phyloP scores from a whole-genome alignment of 495 filamentous ascomycete genomes.

The Aspergillus diversus region DNA sequence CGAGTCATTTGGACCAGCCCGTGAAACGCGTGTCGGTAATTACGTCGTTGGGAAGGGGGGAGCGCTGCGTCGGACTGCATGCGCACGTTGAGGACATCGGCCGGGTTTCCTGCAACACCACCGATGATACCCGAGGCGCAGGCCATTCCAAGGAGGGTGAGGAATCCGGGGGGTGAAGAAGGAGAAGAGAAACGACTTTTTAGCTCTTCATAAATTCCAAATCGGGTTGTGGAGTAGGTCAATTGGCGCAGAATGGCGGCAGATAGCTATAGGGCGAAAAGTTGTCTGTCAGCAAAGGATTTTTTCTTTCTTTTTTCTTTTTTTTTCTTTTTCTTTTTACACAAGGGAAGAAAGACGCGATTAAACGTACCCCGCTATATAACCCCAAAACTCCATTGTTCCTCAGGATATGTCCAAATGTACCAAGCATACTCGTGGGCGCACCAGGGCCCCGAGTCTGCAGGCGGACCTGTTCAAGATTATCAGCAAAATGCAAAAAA shows the following conservation, averaged over 20 bases:
- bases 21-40: conserved; percentile 88
- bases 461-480: conserved; percentile 69
- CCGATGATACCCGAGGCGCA: conserved; percentile 84
- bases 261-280: conserved; percentile 62
- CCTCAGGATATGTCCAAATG: conserved; percentile 74
- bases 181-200: conserved; percentile 68
- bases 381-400: conserved; percentile 71
- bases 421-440: conserved; percentile 76
- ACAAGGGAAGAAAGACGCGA: not conserved
- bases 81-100: conserved; percentile 95
- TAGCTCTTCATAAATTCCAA: conserved; percentile 92
- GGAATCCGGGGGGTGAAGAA: conserved; percentile 57
- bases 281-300: conserved; percentile 8
- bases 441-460: conserved; percentile 75
- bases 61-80: conserved; percentile 96
- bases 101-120: conserved; percentile 88
- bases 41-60: conserved; percentile 70
- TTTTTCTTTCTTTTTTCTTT: not conserved
- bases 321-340: not conserved
- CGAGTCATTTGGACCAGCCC: conserved; percentile 82
- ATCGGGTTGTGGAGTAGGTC: conserved; percentile 90
- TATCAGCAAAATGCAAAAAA: conserved; percentile 24
- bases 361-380: conserved; percentile 71
- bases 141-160: conserved; percentile 77
- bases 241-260: conserved; percentile 89